A percentile compares a stretch with the other conserved stretches of the same genome.
Conservation (phyloP, 257 asterid genomes). For the Marsdenia floribunda region DNA sequence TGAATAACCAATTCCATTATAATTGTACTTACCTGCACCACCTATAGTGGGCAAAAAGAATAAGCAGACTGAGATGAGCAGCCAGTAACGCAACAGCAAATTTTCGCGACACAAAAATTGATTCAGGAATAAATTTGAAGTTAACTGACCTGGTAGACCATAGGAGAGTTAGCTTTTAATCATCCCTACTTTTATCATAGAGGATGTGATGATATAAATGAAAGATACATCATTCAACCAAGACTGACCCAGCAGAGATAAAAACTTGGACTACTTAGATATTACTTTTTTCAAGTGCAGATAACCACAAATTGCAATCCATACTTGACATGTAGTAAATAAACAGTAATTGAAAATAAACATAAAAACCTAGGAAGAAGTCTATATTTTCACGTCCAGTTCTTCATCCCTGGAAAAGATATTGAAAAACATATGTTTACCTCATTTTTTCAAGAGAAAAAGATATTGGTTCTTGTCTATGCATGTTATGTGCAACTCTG, state of each 20-base stretch:
- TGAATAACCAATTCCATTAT: background rate
- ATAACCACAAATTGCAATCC: background rate
- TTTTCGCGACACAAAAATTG: constrained; percentile 35
- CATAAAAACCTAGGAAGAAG: background rate
- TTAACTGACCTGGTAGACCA: constrained; percentile 43
- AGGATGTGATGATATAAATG: background rate
- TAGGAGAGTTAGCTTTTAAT: constrained; percentile 8
- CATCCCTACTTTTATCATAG: background rate
- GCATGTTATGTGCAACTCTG: background rate
- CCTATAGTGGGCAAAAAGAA: constrained; percentile 42
- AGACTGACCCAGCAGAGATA: background rate
- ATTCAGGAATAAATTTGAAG: constrained; percentile 52
- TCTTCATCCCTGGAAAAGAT: no score
- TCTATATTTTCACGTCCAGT: background rate
- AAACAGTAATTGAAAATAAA: background rate
- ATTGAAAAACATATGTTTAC: background rate
- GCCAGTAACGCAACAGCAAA: constrained; percentile 37
- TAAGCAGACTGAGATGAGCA: constrained; percentile 39
- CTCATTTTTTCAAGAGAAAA: background rate
- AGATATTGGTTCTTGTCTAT: background rate
- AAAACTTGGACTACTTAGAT: background rate
- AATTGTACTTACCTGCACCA: constrained; percentile 43
- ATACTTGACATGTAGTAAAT: background rate
- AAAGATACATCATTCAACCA: background rate
- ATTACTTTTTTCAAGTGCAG: background rate